Base-by-base conservation (phyloP, 192 early-diverging fungal species). In the Linnemannia elongata region DNA sequence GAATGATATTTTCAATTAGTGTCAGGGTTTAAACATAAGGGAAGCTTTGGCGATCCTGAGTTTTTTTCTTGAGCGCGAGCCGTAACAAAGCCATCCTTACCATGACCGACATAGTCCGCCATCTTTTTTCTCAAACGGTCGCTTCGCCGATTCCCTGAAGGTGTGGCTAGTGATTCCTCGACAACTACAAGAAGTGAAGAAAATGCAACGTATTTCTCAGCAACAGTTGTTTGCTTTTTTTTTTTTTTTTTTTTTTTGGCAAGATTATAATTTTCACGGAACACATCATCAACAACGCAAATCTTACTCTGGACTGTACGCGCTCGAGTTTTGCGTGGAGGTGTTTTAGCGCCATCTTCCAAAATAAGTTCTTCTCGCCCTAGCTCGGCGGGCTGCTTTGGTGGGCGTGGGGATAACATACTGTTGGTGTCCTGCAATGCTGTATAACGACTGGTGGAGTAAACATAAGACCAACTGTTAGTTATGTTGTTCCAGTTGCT, bases 291-390 rank as follows among this genome's bases (percentile, higher is more conserved):
- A 20, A 36, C 38, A 18, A 10, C 20, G 22, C 55, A 45, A 30
- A 30, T n/a, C 69, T 71, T 76, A 76, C 74, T 76, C 35, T 81
- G 72, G 15, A 45, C 60, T 68, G 72, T 68, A 42, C 69, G 75
- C 27, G 44, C 75, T 74, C 74, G 33, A 1, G 30, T 71, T 35
- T 76, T 76, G 38, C 20, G 80, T 0, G 74, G 74, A 42, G 74
- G 74, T 33, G 80, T 82, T 49, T 60, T 82, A n/a, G 74, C 74
- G n/a, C 74, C 80, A n/a, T 76, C 74, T 22, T 70, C 80, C 7
- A 82, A 54, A 60, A 57, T 38, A 33, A 76, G 60, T 15, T 66
- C 60, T 33, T 66, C 60, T 15, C 60, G 60, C 1, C 35, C 70
- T 12, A 38, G 18, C 70, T 72, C 70, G 5, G 35, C 70, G 6